Conservation (phyloP, 2,329 filamentous ascomycete species). For the Trichoderma polysporum region DNA sequence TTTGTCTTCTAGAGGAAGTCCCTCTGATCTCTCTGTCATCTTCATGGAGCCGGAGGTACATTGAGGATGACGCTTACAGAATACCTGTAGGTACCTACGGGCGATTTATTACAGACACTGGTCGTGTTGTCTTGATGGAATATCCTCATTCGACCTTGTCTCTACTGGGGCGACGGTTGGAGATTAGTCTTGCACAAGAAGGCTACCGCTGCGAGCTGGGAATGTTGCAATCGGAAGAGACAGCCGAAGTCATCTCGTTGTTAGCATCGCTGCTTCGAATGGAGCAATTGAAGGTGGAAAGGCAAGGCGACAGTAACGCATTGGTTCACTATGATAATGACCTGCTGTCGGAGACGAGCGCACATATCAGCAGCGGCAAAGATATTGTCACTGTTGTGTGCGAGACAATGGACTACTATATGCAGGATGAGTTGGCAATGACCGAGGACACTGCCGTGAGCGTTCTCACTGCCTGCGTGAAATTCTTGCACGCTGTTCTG, state of each 20-base stretch:
- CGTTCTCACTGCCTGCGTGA: conserved; percentile 68
- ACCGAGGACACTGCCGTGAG: conserved; percentile 66
- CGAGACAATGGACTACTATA: conserved; percentile 75
- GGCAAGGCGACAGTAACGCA: conserved; percentile 28
- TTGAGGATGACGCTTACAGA: conserved; percentile 54
- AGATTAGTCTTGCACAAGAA: conserved; percentile 62
- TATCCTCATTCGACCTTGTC: conserved; percentile 76
- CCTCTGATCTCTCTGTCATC: conserved; percentile 58
- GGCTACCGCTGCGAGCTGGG: conserved; percentile 54
- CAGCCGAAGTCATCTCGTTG: conserved; percentile 71
- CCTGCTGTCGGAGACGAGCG: conserved; percentile 55
- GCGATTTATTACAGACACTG: conserved; percentile 74
- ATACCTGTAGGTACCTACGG: conserved; percentile 67
- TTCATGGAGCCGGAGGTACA: conserved; percentile 44
- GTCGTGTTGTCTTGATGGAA: conserved; percentile 73
- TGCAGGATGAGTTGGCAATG: conserved; percentile 56
- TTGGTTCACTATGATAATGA: conserved; percentile 39
- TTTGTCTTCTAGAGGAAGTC: conserved; percentile 65
- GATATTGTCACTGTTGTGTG: conserved; percentile 82
- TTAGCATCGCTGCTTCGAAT: conserved; percentile 68
- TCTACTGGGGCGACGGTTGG: conserved; percentile 74
- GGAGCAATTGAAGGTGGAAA: conserved; percentile 41
- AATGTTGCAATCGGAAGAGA: conserved; percentile 57
- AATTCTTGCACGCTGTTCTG: conserved; percentile 75
- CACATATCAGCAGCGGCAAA: conserved; percentile 57